phyloP scores from a whole-genome alignment of 2,329 filamentous ascomycete species.

The Cladosporium cucumerinum region DNA sequence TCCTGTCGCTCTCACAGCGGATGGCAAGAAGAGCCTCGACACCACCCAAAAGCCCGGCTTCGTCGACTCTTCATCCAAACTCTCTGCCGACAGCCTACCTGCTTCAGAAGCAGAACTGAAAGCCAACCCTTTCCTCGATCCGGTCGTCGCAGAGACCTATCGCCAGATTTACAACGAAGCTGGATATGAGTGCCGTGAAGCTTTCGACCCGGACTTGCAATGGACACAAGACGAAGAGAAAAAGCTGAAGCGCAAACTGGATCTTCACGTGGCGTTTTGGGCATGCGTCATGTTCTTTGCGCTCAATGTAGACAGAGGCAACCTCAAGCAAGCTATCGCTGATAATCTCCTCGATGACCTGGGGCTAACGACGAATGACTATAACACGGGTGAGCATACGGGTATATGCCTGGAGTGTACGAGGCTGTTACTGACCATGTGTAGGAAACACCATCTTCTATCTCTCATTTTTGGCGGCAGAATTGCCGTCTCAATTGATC shows the following conservation, averaged over 20 bases:
- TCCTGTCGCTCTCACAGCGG: not conserved
- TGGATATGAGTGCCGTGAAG: conserved; percentile 48
- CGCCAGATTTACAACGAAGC: conserved; percentile 54
- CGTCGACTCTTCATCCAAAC: conserved; percentile 6
- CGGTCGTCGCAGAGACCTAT: conserved; percentile 53
- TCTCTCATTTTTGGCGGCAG: conserved; percentile 35
- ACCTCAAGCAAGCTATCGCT: conserved; percentile 29
- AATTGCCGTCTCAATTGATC: conserved; percentile 47
- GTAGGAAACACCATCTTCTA: conserved; percentile 28
- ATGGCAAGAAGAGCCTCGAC: conserved; percentile 7
- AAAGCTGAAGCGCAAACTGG: conserved; percentile 29
- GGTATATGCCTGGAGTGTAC: too few species aligned
- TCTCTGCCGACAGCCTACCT: conserved; percentile 8
- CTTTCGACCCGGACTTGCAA: conserved; percentile 46
- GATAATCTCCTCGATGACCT: conserved; percentile 31
- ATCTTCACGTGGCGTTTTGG: conserved; percentile 26
- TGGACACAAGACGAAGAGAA: conserved; percentile 46
- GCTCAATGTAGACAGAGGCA: conserved; percentile 29
- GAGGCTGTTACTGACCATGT: not conserved
- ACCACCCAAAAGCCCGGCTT: conserved; percentile 5
- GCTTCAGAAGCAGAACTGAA: conserved; percentile 6
- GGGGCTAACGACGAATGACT: conserved; percentile 31
- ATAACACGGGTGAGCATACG: conserved; percentile 25
- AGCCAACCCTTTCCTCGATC: conserved; percentile 46
- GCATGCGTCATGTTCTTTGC: conserved; percentile 26